Percentiles rank a stretch among this genome's conserved stretches.
phyloP scores from a whole-genome alignment of 2,329 filamentous ascomycete species.

The Chrysoporthe deuterocubensis region DNA sequence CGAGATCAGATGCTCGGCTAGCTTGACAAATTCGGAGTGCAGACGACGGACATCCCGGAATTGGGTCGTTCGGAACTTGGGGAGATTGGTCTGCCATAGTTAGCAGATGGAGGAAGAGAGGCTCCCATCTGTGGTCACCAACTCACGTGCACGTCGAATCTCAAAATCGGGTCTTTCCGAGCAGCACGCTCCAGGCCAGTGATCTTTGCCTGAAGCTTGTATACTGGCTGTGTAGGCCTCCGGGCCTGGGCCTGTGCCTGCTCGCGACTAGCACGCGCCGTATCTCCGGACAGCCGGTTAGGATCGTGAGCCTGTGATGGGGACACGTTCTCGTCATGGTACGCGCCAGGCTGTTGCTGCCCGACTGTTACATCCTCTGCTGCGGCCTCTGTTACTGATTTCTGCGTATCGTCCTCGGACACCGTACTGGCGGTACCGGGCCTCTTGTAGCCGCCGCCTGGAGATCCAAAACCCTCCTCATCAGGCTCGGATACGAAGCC shows the following conservation, averaged over 20 bases:
- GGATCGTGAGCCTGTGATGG: constrained; percentile 29
- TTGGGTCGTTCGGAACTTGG: constrained; percentile 95
- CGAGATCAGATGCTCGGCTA: constrained; percentile 94
- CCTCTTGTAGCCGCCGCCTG: constrained; percentile 47
- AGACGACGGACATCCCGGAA: constrained; percentile 96
- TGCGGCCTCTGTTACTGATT: constrained; percentile 38
- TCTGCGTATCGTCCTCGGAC: constrained; percentile 47
- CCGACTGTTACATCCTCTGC: constrained; percentile 35
- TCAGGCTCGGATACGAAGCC: constrained; percentile 45
- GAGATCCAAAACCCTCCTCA: constrained; percentile 40
- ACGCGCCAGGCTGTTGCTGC: constrained; percentile 20
- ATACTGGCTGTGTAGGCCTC: constrained; percentile 65
- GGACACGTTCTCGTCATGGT: constrained; percentile 21
- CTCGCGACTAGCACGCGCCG: constrained; percentile 35
- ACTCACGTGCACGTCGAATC: constrained; percentile 94
- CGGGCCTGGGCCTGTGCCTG: constrained; percentile 62
- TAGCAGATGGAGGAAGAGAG: constrained; percentile 17
- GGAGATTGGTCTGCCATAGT: constrained; percentile 83
- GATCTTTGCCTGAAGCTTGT: constrained; percentile 92
- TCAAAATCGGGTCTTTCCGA: constrained; percentile 91
- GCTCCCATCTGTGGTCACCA: background rate
- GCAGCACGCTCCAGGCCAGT: constrained; percentile 90
- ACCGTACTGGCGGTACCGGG: constrained; percentile 52
- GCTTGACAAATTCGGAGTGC: constrained; percentile 93
- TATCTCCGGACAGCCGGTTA: constrained; percentile 34